Conservation (phyloP, 106 monocot species). For the Platanthera zijinensis region DNA sequence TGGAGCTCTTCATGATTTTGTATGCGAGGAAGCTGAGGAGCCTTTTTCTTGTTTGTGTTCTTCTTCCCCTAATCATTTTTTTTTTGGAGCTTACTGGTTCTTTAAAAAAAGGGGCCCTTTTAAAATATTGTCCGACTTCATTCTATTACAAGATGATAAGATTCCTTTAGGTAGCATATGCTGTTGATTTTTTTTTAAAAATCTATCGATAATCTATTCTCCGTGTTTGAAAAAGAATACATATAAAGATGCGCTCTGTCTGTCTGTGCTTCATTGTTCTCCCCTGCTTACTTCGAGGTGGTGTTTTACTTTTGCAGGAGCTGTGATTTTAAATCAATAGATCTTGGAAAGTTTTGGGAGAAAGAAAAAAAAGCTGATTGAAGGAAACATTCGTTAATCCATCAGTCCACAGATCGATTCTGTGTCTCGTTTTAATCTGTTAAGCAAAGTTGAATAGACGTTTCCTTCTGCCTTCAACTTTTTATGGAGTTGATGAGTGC, state of each 20-base stretch:
- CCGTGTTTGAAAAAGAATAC: background rate
- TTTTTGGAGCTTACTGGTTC: background rate
- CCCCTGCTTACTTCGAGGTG: conserved; percentile 18
- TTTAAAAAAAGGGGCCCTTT: background rate
- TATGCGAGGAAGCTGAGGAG: background rate
- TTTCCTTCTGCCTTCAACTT: background rate
- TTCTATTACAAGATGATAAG: conserved; percentile 23
- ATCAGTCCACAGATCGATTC: background rate
- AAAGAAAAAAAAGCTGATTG: conserved; percentile 6
- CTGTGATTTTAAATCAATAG: conserved; percentile 15
- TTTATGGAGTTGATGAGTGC: background rate
- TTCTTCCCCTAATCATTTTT: background rate
- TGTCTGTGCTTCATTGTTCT: conserved; percentile 31
- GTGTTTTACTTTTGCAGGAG: conserved; percentile 31
- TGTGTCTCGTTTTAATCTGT: background rate
- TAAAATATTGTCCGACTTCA: background rate
- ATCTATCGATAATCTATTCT: conserved; percentile 13
- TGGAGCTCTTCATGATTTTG: background rate
- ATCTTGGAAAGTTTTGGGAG: conserved; percentile 14
- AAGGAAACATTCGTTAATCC: background rate
- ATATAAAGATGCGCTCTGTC: conserved; percentile 55
- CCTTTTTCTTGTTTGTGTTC: background rate
- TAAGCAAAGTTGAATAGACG: background rate
- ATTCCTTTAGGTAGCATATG: conserved; percentile 27
- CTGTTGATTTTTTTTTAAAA: conserved; percentile 7